These are phyloP conservation scores for Protomyces macrosporus DNA, from an alignment of 1,139 yeast species.

Conservation along the genomic window DNA sequence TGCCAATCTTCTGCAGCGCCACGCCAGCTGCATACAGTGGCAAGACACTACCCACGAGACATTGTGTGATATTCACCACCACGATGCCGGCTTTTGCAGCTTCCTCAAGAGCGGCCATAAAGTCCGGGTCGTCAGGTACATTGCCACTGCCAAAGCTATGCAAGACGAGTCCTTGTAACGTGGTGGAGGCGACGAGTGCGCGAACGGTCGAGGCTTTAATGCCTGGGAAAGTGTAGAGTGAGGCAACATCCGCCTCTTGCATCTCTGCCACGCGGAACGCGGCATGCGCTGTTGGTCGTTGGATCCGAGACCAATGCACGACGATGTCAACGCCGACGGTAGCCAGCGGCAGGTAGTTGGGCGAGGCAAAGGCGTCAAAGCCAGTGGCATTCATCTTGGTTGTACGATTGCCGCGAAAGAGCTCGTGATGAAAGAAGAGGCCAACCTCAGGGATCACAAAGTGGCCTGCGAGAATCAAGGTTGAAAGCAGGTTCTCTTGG, in stretches of 20 bases:
- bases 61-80: conserved; percentile 23
- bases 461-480: conserved; percentile 16
- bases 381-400: conserved; percentile 25
- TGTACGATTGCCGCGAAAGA: conserved; percentile 25
- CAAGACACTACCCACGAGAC: conserved; percentile 19
- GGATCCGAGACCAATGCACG: conserved; percentile 18
- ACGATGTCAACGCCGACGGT: conserved; percentile 19
- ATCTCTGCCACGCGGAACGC: conserved; percentile 17
- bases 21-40: conserved; percentile 26
- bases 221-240: conserved; percentile 22
- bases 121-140: conserved; percentile 11
- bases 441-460: conserved; percentile 26
- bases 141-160: conserved; percentile 25
- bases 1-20: conserved; percentile 14
- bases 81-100: conserved; percentile 9
- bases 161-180: conserved; percentile 11
- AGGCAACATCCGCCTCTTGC: conserved; percentile 18
- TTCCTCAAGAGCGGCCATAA: conserved; percentile 13
- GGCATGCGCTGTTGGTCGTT: conserved; percentile 15
- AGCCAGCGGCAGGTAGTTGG: conserved; percentile 19
- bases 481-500: conserved; percentile 15
- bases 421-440: conserved; percentile 24
- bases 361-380: conserved; percentile 24
- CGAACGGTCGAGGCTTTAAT: conserved; percentile 15
- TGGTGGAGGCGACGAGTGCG: conserved; percentile 10